A percentile compares a stretch with the other conserved stretches of the same genome.
Evolutionary conservation across 2,329 filamentous ascomycete genomes (phyloP).

Genomic region (Dothistroma septosporum): DNA sequence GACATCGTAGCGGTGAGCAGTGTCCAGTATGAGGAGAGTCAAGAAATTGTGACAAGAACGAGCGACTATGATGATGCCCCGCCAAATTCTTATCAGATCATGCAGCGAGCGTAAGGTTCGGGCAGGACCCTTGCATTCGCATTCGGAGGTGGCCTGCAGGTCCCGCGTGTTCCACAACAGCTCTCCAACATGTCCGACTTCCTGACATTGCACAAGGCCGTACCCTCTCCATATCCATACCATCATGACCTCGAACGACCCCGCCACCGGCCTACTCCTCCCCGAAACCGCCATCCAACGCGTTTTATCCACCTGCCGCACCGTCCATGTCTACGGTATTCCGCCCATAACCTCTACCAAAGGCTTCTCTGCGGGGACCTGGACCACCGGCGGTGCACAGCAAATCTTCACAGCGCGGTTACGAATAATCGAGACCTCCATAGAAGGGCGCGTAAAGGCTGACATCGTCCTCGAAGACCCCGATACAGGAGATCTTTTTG

Average conservation of each 20-base stretch:
- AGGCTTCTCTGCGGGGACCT: slow-evolving; percentile 72
- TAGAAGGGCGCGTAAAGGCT: slow-evolving; percentile 26
- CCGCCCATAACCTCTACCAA: slow-evolving; percentile 73
- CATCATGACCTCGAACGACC: slow-evolving; percentile 63
- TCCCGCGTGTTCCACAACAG: background rate
- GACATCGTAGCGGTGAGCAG: slow-evolving; percentile 7
- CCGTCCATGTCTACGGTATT: slow-evolving; percentile 83
- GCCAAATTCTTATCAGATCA: background rate
- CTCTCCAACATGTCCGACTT: background rate
- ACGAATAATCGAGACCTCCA: slow-evolving; percentile 46
- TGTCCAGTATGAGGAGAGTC: background rate
- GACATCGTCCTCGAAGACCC: slow-evolving; percentile 78
- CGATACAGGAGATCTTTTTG: slow-evolving; percentile 69
- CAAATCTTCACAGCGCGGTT: slow-evolving; percentile 84
- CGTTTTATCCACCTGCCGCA: slow-evolving; percentile 69
- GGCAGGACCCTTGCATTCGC: background rate
- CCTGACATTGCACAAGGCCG: background rate
- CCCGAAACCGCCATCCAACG: slow-evolving; percentile 75
- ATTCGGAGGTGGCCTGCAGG: background rate
- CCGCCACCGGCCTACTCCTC: slow-evolving; percentile 58
- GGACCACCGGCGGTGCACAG: slow-evolving; percentile 64
- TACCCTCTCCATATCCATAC: background rate
- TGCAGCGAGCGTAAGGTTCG: background rate
- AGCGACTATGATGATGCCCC: background rate
- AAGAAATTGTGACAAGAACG: background rate